These are phyloP conservation scores for Pseudevernia furfuracea DNA, from an alignment of 495 filamentous ascomycete genomes.

Conservation along the genomic window DNA sequence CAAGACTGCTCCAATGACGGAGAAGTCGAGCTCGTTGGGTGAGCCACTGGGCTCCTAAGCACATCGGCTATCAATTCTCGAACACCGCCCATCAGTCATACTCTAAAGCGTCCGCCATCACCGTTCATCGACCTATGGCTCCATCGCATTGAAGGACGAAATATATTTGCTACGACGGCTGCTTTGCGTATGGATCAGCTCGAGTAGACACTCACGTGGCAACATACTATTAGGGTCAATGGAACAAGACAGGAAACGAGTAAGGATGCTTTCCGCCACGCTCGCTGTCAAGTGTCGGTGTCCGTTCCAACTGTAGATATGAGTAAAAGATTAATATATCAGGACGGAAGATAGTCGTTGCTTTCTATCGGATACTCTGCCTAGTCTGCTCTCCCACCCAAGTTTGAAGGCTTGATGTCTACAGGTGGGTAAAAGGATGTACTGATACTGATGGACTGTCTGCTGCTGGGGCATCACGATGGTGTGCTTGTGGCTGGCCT, in stretches of 20 bases:
- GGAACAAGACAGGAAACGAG: background rate
- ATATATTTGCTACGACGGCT: background rate
- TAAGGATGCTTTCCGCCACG: background rate
- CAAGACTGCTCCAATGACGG: conserved; percentile 26
- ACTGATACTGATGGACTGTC: background rate
- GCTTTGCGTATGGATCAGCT: background rate
- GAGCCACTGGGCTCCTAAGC: conserved; percentile 29
- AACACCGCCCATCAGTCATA: background rate
- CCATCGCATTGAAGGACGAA: background rate
- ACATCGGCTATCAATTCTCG: background rate
- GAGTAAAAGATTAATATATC: background rate
- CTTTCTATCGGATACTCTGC: no score
- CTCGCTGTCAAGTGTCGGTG: background rate
- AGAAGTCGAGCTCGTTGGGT: conserved; percentile 29
- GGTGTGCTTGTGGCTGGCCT: background rate
- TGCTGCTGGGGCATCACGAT: background rate
- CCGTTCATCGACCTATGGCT: background rate
- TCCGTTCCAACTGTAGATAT: background rate
- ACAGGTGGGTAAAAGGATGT: background rate
- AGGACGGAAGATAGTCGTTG: no score
- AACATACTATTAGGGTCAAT: background rate
- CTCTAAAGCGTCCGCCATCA: background rate
- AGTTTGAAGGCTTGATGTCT: background rate
- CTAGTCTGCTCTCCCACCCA: background rate
- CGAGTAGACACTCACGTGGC: background rate